Evolutionary conservation across 192 early-diverging fungal species (phyloP), one percentile per base, ranked within the genome.

Genomic region (Podochytrium sp.): DNA sequence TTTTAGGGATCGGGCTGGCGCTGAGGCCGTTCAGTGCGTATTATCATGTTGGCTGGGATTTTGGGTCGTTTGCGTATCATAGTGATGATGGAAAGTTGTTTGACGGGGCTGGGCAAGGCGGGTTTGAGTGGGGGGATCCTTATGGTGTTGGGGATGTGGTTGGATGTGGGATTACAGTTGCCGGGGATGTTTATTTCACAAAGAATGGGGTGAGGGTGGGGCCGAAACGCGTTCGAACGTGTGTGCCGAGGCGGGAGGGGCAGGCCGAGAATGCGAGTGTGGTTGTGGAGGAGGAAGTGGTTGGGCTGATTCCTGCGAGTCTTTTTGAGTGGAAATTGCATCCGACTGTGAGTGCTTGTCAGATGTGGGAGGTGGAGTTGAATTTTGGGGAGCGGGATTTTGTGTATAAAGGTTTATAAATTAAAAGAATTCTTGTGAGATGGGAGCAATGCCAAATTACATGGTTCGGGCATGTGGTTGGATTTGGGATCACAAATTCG

Each of bases 1-100:
- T 83, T 57, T n/a, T 86, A 10, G 77, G 80, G 0, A 37, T 83
- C 25, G 84, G 84, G 23, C 43, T 83, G 16, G 78, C 79, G 0
- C 35, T 68, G 1, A 40, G 49, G 41, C 84, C 84, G 7, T 86
- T 78, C 67, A 64, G 76, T 18, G 49, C 76, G 7, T 83, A 76
- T 68, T 77, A 79, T 29, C 78, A 83, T 39, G 79, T 83, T 40
- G 84, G 84, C 4, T 86, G 84, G 84, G 69, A 85, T 57, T 41
- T 56, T 16, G 61, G 76, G 29, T 65, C 53, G 5, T 35, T 86
- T 37, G 84, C 73, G 1, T 80, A 76, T 64, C 84, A 86, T 65
- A 66, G 59, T 18, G 84, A 86, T 73, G 84, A 86, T 70, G 84
- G 81, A 34, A 61, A 66, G 32, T 27, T 83, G 34, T 86, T 74